These are phyloP conservation scores for Scortechinia acanthostroma DNA, from an alignment of 2,329 filamentous ascomycete species.

Conservation along the genomic window DNA sequence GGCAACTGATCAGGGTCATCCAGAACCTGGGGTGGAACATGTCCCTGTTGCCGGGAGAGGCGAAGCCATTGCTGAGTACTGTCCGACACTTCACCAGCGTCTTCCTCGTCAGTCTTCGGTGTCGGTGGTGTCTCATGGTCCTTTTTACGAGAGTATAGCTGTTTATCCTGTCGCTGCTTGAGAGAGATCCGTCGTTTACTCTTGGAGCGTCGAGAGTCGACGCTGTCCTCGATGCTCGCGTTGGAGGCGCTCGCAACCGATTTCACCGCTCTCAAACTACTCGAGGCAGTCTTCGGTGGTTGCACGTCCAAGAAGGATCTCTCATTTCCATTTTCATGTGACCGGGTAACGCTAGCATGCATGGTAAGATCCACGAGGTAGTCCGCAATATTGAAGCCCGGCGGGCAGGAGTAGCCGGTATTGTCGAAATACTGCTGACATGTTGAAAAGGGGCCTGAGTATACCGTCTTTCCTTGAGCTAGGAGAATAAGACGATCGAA, in stretches of 20 bases:
- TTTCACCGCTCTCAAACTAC: conserved; percentile 81
- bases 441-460: conserved; percentile 80
- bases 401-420: conserved; percentile 85
- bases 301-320: background rate
- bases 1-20: background rate
- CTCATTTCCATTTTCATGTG: conserved; percentile 48
- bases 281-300: conserved; percentile 66
- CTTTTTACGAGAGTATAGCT: conserved; percentile 81
- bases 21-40: background rate
- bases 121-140: conserved; percentile 48
- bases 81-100: conserved; percentile 40
- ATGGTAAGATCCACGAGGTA: conserved; percentile 96
- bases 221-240: conserved; percentile 52
- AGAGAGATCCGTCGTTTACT: conserved; percentile 49
- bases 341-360: conserved; percentile 68
- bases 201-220: conserved; percentile 26
- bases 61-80: conserved; percentile 8
- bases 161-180: conserved; percentile 77
- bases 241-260: conserved; percentile 81
- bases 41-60: background rate
- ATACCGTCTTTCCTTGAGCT: conserved; percentile 82
- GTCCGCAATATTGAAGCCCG: conserved; percentile 97
- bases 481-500: conserved; percentile 91
- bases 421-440: conserved; percentile 91
- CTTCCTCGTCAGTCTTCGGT: conserved; percentile 35